Evolutionary conservation across 2,329 filamentous ascomycete species (phyloP), one percentile per base, ranked within the genome.

Genomic region (Cercospora beticola): DNA sequence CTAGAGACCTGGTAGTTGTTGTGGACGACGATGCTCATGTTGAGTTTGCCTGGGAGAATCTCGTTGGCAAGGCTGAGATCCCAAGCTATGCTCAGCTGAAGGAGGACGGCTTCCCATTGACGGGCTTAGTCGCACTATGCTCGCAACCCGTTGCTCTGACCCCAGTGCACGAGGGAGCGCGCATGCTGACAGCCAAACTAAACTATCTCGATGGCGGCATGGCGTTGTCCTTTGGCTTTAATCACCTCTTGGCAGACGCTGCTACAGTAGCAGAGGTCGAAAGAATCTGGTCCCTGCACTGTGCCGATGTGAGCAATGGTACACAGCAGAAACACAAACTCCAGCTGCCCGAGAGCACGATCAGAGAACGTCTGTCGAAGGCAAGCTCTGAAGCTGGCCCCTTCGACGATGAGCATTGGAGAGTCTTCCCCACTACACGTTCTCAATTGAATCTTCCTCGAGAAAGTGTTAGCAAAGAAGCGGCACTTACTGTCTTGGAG

Each of bases 211-310:
- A 68, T 9, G 70, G 70, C 18, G 71, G 70, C 14, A 57, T 70
- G 23, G 69, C 62, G 10, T 21, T 73, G 58, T 57, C 64, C 9
- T 69, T 73, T 46, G 68, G 68, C 21, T 64, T 71, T 52, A 73
- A 71, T 56, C 71, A 73, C 61, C 52, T 71, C 9, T 30, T 73
- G 12, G 62, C 64, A 28, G 71, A 73, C 43, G 66, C 61, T 26
- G 16, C 64, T 2, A 46, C 66, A 10, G 56, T 71, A n/a, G 62
- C 64, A 23, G 66, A 70, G 33, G 46, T 73, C 12, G 70, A 72
- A 64, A 61, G 67, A 26, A 65, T 70, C 7, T 71, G 71, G 71
- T 68, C 71, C 5, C 33, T 65, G 28, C 70, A 73, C 49, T 67
- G 64, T 49, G 36, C 66, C 28, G 70, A 73, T 56, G 63, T 68